These are phyloP conservation scores for Aspergillus pseudonomiae DNA, from an alignment of 2,329 filamentous ascomycete species.

Conservation along the genomic window DNA sequence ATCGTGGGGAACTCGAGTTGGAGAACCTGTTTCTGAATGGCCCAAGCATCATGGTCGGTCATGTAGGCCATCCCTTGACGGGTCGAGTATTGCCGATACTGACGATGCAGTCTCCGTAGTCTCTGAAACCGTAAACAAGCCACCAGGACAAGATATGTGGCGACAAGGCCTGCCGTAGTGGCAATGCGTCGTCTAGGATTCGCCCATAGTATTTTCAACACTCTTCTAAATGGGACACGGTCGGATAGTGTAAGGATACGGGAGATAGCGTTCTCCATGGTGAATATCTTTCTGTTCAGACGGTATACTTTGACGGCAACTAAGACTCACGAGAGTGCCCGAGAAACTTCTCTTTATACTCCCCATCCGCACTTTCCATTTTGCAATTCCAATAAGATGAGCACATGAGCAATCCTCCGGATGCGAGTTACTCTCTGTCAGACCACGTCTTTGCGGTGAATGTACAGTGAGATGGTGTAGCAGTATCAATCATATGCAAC, in stretches of 20 bases:
- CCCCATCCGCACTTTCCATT: background rate
- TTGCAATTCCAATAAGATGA: background rate
- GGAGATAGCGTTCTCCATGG: conserved; percentile 14
- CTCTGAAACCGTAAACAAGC: conserved; percentile 32
- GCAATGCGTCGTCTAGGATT: conserved; percentile 11
- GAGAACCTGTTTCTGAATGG: conserved; percentile 50
- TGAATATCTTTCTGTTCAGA: background rate
- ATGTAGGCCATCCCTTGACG: conserved; percentile 50
- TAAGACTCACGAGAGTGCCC: too few relatives aligned
- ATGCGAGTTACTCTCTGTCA: background rate
- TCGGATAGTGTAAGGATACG: background rate
- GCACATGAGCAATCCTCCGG: background rate
- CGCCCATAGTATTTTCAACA: conserved; percentile 9
- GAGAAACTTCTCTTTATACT: background rate
- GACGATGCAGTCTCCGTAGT: conserved; percentile 38
- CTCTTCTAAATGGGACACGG: conserved; percentile 5
- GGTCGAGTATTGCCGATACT: conserved; percentile 46
- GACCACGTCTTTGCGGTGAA: background rate
- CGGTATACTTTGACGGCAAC: background rate
- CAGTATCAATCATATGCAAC: conserved; percentile 7
- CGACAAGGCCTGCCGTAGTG: conserved; percentile 6
- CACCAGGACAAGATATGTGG: conserved; percentile 27
- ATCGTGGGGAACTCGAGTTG: conserved; percentile 60
- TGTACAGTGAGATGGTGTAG: background rate
- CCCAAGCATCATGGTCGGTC: conserved; percentile 56